Conservation (phyloP, 192 early-diverging fungal species). For the Backusella mclennaniae region DNA sequence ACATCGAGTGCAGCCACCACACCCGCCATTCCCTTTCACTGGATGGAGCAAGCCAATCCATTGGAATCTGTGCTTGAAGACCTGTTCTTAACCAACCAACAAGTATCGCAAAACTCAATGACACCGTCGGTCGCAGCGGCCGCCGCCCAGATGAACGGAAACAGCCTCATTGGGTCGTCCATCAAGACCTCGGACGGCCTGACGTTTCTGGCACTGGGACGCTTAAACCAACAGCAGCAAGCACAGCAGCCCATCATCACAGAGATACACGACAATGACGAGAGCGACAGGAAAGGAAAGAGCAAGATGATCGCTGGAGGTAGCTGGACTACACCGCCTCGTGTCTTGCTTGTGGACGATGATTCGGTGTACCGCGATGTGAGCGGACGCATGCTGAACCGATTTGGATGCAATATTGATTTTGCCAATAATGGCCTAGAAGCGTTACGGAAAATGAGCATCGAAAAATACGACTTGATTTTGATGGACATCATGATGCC, state of each 20-base stretch:
- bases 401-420: conserved; percentile 69
- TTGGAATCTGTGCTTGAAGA: neutral
- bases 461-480: conserved; percentile 72
- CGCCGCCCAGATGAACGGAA: conserved; percentile 18
- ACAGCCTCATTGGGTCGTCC: conserved; percentile 9
- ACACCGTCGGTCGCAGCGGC: conserved; percentile 12
- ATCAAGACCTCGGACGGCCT: conserved; percentile 16
- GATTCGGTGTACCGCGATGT: conserved; percentile 58
- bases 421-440: conserved; percentile 67
- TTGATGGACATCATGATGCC: conserved; percentile 83
- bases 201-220: neutral
- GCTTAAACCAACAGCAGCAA: neutral
- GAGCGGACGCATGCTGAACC: conserved; percentile 55
- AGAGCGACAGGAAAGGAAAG: neutral
- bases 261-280: neutral
- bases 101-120: neutral
- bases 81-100: neutral
- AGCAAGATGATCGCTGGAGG: neutral
- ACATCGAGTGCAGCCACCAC: neutral
- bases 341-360: conserved; percentile 68
- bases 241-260: neutral
- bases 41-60: neutral
- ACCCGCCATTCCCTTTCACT: neutral
- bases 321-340: conserved; percentile 30
- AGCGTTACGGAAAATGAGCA: conserved; percentile 60